phyloP scores from a whole-genome alignment of 768 basidiomycete genomes.

The Cystoderma amianthinum region DNA sequence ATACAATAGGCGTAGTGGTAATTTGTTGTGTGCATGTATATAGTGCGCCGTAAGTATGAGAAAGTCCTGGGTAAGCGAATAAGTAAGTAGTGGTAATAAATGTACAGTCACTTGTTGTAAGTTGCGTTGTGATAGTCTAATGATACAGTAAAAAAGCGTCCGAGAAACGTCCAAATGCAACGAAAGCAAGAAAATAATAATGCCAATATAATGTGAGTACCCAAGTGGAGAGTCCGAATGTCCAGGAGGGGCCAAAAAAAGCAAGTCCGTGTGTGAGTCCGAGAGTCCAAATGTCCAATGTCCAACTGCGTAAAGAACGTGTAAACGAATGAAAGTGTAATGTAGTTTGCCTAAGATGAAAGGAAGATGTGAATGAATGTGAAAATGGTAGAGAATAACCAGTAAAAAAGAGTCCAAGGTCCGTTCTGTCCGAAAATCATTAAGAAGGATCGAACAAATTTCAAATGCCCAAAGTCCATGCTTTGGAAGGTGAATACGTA shows the following conservation, averaged over 20 bases:
- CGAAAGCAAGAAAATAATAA: not conserved
- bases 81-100: too few species aligned
- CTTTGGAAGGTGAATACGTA: too few species aligned
- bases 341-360: constrained; percentile 6
- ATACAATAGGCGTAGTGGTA: too few species aligned
- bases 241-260: not conserved
- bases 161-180: constrained; percentile 5
- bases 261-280: constrained; percentile 1
- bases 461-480: not conserved
- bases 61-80: too few species aligned
- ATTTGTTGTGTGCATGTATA: too few species aligned
- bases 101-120: too few species aligned
- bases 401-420: not conserved
- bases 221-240: not conserved
- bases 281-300: constrained; percentile 4
- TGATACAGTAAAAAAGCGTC: constrained; percentile 10
- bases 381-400: not conserved
- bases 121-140: too few species aligned
- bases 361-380: not conserved
- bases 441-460: not conserved
- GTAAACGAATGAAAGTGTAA: constrained; percentile 3
- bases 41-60: too few species aligned
- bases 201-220: constrained; percentile 3
- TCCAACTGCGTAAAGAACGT: not conserved
- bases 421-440: too few species aligned